Evolutionary conservation across 345 rosid genomes (phyloP).

Genomic region (Salix exigua): DNA sequence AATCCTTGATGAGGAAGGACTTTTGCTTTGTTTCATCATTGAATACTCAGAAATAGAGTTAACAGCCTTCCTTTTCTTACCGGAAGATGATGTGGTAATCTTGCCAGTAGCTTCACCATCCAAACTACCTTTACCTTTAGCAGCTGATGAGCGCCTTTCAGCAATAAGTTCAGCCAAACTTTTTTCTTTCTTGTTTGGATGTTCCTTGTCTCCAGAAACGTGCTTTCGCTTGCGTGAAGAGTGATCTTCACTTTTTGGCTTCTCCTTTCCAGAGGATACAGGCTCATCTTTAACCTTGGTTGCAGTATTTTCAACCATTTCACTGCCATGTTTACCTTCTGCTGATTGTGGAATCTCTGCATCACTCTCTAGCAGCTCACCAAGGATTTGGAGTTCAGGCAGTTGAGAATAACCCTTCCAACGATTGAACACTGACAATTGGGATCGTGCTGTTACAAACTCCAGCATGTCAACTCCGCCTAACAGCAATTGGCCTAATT

Average conservation of each 20-base stretch:
- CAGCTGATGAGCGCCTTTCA: constrained; percentile 30
- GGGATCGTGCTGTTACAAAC: constrained; percentile 43
- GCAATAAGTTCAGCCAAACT: constrained; percentile 55
- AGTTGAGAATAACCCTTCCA: constrained; percentile 63
- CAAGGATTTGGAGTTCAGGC: constrained; percentile 48
- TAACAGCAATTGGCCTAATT: constrained; percentile 40
- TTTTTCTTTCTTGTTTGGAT: constrained; percentile 44
- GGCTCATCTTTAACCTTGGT: constrained; percentile 23
- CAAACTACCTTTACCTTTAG: constrained; percentile 28
- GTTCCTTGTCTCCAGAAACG: constrained; percentile 22
- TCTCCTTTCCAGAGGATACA: constrained; percentile 26
- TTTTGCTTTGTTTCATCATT: constrained; percentile 22
- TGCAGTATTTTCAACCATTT: constrained; percentile 19
- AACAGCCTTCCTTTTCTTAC: constrained; percentile 42
- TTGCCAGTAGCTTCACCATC: constrained; percentile 16
- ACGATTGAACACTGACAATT: constrained; percentile 52
- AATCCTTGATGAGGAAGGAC: constrained; percentile 15
- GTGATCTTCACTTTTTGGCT: constrained; percentile 23
- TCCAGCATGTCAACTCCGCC: constrained; percentile 44
- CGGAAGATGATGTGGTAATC: constrained; percentile 18
- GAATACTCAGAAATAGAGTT: constrained; percentile 27
- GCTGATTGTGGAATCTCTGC: constrained; percentile 33
- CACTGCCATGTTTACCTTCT: constrained; percentile 15
- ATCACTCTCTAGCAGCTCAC: constrained; percentile 42
- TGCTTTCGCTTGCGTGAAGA: constrained; percentile 34